phyloP scores from a whole-genome alignment of 2,329 filamentous ascomycete species.

The Exophiala viscosa region DNA sequence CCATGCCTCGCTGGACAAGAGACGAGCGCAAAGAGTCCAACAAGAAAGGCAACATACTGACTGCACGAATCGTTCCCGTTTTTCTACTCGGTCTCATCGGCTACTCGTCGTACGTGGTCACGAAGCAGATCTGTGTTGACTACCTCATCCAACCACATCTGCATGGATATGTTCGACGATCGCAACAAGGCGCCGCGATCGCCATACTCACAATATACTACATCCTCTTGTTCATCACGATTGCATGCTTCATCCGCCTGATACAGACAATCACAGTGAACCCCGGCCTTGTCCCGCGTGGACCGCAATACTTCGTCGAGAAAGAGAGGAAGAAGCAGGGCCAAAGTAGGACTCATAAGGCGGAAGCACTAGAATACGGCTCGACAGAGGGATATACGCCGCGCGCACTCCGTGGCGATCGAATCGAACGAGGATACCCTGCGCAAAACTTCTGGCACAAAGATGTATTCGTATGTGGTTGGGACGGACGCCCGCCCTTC shows the following conservation, averaged over 20 bases:
- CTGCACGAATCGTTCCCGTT: constrained; percentile 65
- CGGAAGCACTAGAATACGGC: constrained; percentile 19
- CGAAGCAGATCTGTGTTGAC: constrained; percentile 64
- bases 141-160: constrained; percentile 60
- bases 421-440: constrained; percentile 28
- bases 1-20: not conserved
- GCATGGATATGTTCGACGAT: constrained; percentile 34
- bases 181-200: constrained; percentile 57
- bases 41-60: constrained; percentile 48
- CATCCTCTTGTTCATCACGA: constrained; percentile 64
- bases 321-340: constrained; percentile 28
- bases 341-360: constrained; percentile 11
- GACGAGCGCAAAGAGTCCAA: constrained; percentile 15
- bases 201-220: constrained; percentile 71
- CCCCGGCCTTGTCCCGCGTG: constrained; percentile 70
- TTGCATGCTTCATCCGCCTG: constrained; percentile 67
- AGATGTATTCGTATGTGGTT: constrained; percentile 78
- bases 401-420: constrained; percentile 11
- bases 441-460: constrained; percentile 47
- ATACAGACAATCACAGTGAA: constrained; percentile 64
- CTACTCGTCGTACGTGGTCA: constrained; percentile 69
- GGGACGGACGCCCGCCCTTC: constrained; percentile 79
- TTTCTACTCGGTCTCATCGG: constrained; percentile 63
- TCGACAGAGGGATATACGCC: constrained; percentile 11
- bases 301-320: constrained; percentile 39